Base-by-base conservation (phyloP, 2,329 filamentous ascomycete species). In the Colletotrichum echinochloae region DNA sequence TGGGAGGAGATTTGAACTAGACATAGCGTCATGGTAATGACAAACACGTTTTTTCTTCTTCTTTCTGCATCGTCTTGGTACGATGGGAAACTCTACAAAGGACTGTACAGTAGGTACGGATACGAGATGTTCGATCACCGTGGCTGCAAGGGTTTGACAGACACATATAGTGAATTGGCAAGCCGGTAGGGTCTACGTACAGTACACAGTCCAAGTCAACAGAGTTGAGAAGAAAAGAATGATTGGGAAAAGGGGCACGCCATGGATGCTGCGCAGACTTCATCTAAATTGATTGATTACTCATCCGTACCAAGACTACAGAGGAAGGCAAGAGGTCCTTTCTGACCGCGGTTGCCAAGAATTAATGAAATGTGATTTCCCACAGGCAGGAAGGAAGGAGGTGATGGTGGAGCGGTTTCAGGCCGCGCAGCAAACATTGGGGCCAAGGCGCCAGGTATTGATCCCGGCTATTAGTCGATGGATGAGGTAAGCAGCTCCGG, bases 341-440 rank as follows among this genome's bases (percentile, higher is more conserved):
- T n/a, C 28, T 54, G 33, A 16, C 59, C 16, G 33, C 30, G 44
- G 30, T 11, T 65, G 66, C 61, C 62, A 66, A 55, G 61, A 48
- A 20, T 60, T 56, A 39, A 49, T 60, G 48, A 30, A 39, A 5
- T 46, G 35, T 20, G 59, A 33, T 37, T 60, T 23, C 44, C 44
- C n/a, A 20, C 23, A 26, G 44, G 44, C 44, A 48, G n/a, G 23
- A n/a, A 26, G 11, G n/a, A 37, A 14, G 35, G 9, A 11, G 9
- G 35, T 37, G 35, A 9, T 37, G n/a, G n/a, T n/a, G n/a, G n/a
- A n/a, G n/a, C 54, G n/a, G 67, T 70, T 70, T 70, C 64, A 70
- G 64, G 67, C 63, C 46, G 64, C 35, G 56, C 56, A 66, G 57
- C n/a, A n/a, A n/a, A n/a, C n/a, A 41, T 66, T 60, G 35, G 55